Evolutionary conservation across 2,329 filamentous ascomycete genomes (phyloP).

Genomic region (Colletotrichum chrysophilum): DNA sequence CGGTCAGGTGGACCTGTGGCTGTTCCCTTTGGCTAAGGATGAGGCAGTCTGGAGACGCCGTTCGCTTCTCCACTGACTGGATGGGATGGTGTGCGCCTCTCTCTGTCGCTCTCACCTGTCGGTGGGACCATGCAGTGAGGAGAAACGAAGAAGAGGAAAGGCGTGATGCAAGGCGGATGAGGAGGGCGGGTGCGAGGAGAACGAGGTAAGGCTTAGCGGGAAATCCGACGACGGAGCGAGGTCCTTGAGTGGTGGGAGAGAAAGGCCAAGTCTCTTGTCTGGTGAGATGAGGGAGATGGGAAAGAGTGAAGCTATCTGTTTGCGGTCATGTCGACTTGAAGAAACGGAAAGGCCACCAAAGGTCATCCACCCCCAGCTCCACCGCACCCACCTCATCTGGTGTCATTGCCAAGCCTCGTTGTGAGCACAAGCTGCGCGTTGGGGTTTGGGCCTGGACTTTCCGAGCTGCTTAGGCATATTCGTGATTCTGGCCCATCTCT

Average conservation of each 20-base stretch:
- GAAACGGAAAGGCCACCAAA: neutral
- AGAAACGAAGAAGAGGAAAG: neutral
- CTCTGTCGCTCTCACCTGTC: neutral
- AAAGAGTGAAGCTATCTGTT: constrained; percentile 15
- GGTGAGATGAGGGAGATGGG: neutral
- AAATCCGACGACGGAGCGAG: neutral
- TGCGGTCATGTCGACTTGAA: constrained; percentile 9
- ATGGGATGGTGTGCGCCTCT: neutral
- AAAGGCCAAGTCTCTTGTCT: neutral
- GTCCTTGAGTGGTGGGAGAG: neutral
- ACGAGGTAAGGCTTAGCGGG: constrained; percentile 19
- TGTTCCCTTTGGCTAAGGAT: neutral
- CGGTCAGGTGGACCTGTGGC: neutral
- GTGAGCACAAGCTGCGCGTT: neutral
- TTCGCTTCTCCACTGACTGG: neutral
- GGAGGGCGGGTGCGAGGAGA: neutral
- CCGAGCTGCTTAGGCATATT: neutral
- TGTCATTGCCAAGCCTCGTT: neutral
- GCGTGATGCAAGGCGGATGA: neutral
- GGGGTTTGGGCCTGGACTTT: neutral
- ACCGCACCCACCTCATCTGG: neutral
- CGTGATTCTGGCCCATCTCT: neutral
- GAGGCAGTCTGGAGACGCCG: neutral
- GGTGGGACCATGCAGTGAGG: neutral
- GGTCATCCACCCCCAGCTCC: neutral